Evolutionary conservation across 306 rosid genomes (phyloP).

Genomic region (Carpinus viminea): DNA sequence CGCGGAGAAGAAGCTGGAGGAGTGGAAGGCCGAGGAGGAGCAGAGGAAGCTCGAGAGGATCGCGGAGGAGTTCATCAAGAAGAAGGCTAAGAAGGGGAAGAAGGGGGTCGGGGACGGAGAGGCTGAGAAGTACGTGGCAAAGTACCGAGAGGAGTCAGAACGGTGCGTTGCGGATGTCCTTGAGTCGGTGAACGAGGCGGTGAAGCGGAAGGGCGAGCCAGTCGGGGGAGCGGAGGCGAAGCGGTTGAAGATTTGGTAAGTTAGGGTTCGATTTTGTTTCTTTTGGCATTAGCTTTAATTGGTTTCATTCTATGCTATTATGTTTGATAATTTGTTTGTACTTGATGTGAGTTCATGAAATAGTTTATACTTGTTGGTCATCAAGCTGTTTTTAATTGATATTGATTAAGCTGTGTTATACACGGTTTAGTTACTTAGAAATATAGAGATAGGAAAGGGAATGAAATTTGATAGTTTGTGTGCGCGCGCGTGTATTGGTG

Average conservation of each 20-base stretch:
- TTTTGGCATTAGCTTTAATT: neutral
- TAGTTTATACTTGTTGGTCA: neutral
- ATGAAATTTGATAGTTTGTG: neutral
- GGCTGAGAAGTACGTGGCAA: conserved; percentile 77
- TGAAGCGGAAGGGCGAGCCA: conserved; percentile 52
- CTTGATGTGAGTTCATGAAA: neutral
- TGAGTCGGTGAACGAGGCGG: conserved; percentile 68
- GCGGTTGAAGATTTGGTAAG: conserved; percentile 74
- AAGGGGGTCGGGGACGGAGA: conserved; percentile 70
- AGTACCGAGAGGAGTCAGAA: conserved; percentile 73
- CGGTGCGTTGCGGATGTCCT: conserved; percentile 74
- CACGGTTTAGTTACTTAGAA: neutral
- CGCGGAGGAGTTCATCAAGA: conserved; percentile 79
- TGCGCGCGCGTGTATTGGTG: too few species aligned
- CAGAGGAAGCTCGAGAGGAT: conserved; percentile 73
- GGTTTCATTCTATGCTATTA: neutral
- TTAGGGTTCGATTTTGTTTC: neutral
- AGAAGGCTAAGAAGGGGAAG: conserved; percentile 80
- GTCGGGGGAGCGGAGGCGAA: conserved; percentile 38
- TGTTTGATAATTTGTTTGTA: neutral
- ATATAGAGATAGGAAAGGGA: neutral
- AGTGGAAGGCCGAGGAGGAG: conserved; percentile 80
- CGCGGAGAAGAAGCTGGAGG: conserved; percentile 90
- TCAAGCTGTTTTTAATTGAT: neutral
- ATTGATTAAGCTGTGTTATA: neutral